phyloP scores from a whole-genome alignment of 805 yeast genomes.

The Candida quercuum region DNA sequence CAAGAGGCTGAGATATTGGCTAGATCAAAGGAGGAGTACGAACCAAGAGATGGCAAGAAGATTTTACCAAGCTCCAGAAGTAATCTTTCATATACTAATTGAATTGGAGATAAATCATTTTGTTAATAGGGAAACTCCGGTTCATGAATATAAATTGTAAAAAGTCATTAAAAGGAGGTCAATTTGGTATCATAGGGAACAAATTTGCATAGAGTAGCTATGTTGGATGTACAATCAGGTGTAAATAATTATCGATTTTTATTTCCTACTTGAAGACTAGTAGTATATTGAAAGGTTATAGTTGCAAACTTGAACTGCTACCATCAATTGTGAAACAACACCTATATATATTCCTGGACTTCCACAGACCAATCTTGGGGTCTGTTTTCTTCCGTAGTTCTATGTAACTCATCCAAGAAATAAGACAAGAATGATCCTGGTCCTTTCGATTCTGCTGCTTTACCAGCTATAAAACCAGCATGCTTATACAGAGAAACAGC shows the following conservation, averaged over 20 bases:
- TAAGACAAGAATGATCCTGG: constrained; percentile 12
- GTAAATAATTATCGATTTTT: neutral
- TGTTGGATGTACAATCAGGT: too few relatives aligned
- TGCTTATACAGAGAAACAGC: constrained; percentile 15
- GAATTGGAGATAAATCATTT: constrained; percentile 2
- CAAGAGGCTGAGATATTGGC: constrained; percentile 53
- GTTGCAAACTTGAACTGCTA: neutral
- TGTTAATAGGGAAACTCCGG: too few relatives aligned
- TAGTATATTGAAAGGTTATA: neutral
- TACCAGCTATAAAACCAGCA: constrained; percentile 15
- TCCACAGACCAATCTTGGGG: constrained; percentile 9
- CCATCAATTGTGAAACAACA: neutral
- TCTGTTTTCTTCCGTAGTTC: constrained; percentile 1
- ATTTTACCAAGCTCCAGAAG: constrained; percentile 59
- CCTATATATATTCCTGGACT: neutral
- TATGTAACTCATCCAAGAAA: constrained; percentile 10
- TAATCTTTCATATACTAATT: constrained; percentile 43
- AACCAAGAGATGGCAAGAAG: constrained; percentile 33
- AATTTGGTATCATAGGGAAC: too few relatives aligned
- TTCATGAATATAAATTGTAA: too few relatives aligned
- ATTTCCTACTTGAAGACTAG: too few relatives aligned
- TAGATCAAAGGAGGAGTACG: constrained; percentile 44
- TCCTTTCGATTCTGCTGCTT: constrained; percentile 3
- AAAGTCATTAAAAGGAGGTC: too few relatives aligned
- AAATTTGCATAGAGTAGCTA: too few relatives aligned